Evolutionary conservation across 202 grass and related monocot genomes (phyloP).

Genomic region (Setaria viridis): DNA sequence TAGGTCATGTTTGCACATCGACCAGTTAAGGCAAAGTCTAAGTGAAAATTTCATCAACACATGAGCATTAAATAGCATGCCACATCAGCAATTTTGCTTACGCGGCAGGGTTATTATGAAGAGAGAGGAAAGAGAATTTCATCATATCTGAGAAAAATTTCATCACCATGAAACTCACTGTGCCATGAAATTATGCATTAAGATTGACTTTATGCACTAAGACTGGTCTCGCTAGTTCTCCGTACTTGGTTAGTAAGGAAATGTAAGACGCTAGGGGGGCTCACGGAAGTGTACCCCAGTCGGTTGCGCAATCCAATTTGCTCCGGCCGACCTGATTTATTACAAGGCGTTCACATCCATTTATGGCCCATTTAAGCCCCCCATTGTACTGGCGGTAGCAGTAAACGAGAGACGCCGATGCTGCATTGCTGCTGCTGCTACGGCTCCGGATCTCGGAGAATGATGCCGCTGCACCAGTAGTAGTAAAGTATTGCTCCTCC

Average conservation of each 20-base stretch:
- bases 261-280: no score
- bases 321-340: constrained; percentile 32
- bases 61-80: no score
- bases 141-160: no score
- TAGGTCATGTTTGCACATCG: constrained; percentile 32
- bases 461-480: background rate
- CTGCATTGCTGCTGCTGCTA: background rate
- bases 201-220: no score
- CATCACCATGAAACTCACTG: no score
- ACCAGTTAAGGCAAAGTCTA: background rate
- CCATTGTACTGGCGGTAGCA: background rate
- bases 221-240: no score
- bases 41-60: no score
- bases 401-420: background rate
- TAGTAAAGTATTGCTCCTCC: background rate
- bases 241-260: no score
- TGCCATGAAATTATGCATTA: no score
- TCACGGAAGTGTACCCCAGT: background rate
- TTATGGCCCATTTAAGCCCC: constrained; percentile 25
- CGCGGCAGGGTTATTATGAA: no score
- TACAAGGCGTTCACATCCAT: constrained; percentile 18
- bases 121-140: no score
- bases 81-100: no score
- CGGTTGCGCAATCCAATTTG: constrained; percentile 30
- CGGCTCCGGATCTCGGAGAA: constrained; percentile 37